phyloP scores from a whole-genome alignment of 2,329 filamentous ascomycete genomes.

The Trichoderma semiorbis region DNA sequence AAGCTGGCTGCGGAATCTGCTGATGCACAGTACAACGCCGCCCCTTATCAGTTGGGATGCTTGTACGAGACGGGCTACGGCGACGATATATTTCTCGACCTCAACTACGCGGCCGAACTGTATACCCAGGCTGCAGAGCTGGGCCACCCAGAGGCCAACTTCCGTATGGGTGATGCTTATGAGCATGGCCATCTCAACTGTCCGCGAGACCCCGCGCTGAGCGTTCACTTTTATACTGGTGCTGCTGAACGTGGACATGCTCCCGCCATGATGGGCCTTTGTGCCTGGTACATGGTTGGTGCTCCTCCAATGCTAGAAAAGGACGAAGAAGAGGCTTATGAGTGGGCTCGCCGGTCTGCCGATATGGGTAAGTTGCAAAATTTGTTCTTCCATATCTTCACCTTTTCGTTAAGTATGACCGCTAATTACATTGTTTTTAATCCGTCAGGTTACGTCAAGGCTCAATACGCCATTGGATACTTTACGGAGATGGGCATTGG shows the following conservation, averaged over 20 bases:
- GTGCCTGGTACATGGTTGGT: conserved; percentile 97
- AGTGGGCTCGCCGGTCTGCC: conserved; percentile 88
- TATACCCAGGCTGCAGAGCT: conserved; percentile 93
- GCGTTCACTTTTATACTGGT: conserved; percentile 94
- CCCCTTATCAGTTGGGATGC: conserved; percentile 84
- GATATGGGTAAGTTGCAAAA: conserved; percentile 64
- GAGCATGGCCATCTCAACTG: conserved; percentile 87
- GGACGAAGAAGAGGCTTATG: conserved; percentile 93
- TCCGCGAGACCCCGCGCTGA: conserved; percentile 85
- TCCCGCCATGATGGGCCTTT: conserved; percentile 94
- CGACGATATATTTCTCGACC: conserved; percentile 89
- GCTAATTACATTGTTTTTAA: conserved; percentile 16
- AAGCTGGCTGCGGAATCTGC: conserved; percentile 89
- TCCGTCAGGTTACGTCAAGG: conserved; percentile 60
- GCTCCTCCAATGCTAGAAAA: conserved; percentile 89
- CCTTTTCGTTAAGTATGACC: neutral
- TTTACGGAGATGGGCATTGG: conserved; percentile 99
- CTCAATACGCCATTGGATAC: conserved; percentile 93
- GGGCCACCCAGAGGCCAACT: conserved; percentile 81
- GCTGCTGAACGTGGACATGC: conserved; percentile 82
- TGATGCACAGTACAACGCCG: conserved; percentile 86
- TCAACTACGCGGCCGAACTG: conserved; percentile 84
- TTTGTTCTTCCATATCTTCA: neutral
- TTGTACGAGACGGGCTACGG: conserved; percentile 92
- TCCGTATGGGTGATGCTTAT: conserved; percentile 91